Conservation (phyloP, 495 filamentous ascomycete genomes). For the Penicillium argentinense region DNA sequence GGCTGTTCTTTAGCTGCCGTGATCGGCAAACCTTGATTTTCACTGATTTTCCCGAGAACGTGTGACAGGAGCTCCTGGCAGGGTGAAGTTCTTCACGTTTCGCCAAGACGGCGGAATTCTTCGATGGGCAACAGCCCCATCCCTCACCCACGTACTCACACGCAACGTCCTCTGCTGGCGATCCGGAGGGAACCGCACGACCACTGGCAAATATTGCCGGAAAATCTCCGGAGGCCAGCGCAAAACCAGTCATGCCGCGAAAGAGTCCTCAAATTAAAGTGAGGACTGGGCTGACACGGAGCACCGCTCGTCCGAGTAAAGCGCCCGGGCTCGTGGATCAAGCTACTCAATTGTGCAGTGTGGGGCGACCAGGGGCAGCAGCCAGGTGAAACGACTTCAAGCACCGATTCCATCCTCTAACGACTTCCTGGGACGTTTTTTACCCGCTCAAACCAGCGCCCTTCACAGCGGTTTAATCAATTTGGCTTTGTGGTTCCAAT, state of each 20-base stretch:
- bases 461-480: constrained; percentile 12
- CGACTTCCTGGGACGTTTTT: constrained; percentile 1
- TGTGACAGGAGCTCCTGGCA: too few species aligned
- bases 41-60: neutral
- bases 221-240: neutral
- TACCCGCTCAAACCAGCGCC: neutral
- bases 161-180: neutral
- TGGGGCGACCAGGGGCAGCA: constrained; percentile 13
- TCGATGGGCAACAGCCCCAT: neutral
- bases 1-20: neutral
- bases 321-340: constrained; percentile 1
- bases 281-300: constrained; percentile 14
- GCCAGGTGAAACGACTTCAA: constrained; percentile 22
- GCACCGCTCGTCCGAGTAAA: constrained; percentile 11
- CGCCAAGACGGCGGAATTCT: constrained; percentile 18
- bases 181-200: neutral
- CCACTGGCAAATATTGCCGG: constrained; percentile 1
- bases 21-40: constrained; percentile 9
- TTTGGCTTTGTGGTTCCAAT: constrained; percentile 8
- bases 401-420: constrained; percentile 14
- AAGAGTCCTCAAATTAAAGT: constrained; percentile 3
- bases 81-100: neutral
- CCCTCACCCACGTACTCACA: neutral
- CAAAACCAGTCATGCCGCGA: neutral
- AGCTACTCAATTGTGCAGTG: constrained; percentile 12